phyloP scores from a whole-genome alignment of 345 rosid genomes.

The Garcia nutans region DNA sequence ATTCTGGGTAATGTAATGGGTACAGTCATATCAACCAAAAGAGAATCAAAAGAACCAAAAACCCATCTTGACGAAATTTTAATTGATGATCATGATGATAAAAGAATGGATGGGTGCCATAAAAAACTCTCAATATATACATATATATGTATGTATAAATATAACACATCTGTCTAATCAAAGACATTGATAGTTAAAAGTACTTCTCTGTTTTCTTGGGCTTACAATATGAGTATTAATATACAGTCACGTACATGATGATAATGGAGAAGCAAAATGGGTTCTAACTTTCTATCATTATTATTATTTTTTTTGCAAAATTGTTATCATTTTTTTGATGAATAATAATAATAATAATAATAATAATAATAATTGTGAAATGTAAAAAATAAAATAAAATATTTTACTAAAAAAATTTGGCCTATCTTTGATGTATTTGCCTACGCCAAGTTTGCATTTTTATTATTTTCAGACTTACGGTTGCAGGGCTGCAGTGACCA shows the following conservation, averaged over 20 bases:
- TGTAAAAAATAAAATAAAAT: background rate
- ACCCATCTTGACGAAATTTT: background rate
- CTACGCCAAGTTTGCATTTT: slow-evolving; percentile 16
- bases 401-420: too few species aligned
- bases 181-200: slow-evolving; percentile 24
- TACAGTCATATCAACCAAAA: slow-evolving; percentile 35
- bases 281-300: too few species aligned
- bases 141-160: too few species aligned
- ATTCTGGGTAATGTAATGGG: slow-evolving; percentile 22
- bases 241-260: background rate
- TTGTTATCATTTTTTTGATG: background rate
- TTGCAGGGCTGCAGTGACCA: slow-evolving; percentile 11
- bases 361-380: too few species aligned
- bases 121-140: background rate
- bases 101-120: background rate
- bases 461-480: slow-evolving; percentile 14
- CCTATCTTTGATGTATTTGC: background rate
- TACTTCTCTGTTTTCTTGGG: slow-evolving; percentile 20
- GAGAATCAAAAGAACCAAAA: slow-evolving; percentile 28
- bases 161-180: slow-evolving; percentile 8
- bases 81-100: too few species aligned
- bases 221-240: background rate
- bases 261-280: background rate
- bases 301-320: too few species aligned
- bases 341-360: too few species aligned